Base-by-base conservation (phyloP, 441 rosid species). In the Sinapis alba region DNA sequence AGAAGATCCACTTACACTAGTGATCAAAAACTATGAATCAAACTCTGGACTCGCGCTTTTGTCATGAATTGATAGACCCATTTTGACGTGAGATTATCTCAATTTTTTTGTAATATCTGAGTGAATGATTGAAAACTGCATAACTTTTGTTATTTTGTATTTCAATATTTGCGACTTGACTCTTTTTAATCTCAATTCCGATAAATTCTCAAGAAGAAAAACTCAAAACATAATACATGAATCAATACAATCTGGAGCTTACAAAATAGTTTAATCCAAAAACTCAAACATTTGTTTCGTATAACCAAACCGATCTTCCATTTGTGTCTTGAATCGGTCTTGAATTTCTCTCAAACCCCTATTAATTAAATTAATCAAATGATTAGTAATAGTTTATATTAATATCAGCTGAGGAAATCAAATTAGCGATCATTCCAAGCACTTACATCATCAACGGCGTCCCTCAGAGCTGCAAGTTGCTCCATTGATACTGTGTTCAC, bases 291-390 rank as follows among this genome's bases (percentile, higher is more conserved):
- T 73, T 26, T 66, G 88, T 84, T 41, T 30, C 34, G 59, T 82
- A 87, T 11, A 74, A 57, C 73, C 70, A 78, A 69, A 84, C 53
- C 1, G 82, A 1, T 79, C 91, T 87, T 62, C 77, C 85, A 27
- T 83, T 15, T 51, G 60, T 7, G 2, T 59, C 32, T 56, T 84
- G 90, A 54, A 72, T 69, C 8, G 93, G 93, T 73, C 96, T 90
- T 70, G 96, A 84, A 79, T 88, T 86, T 67, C 66, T 38, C 66
- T 83, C 80, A 74, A 62, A 86, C 51, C 88, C 89, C 93, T 90
- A 72, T 24, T 61, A n/a, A n/a, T n/a, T n/a, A 8, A 41, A 19
- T 73, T 0, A 5, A 12, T 21, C 10, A 57, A 36, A 19, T 63
- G 16, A 47, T 56, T 41, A 62, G 51, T 73, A 41, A 34, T 11